A percentile compares a stretch with the other conserved stretches of the same genome.
These are phyloP conservation scores for Coniochaeta prunicola DNA, from an alignment of 2,329 filamentous ascomycete species.

Conservation along the genomic window DNA sequence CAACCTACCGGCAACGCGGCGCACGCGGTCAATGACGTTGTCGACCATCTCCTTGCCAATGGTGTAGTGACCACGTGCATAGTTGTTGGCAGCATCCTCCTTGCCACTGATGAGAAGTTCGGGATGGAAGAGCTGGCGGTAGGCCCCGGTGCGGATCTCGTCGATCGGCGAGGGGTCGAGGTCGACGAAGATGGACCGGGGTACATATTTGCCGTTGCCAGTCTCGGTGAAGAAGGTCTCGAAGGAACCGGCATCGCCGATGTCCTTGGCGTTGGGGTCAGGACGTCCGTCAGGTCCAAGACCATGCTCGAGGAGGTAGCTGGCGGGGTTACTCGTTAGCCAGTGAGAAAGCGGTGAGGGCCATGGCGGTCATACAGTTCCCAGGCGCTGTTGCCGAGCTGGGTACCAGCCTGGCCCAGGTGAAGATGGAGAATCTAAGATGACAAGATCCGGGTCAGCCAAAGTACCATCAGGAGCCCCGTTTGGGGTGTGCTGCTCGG, in stretches of 20 bases:
- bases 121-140: slow-evolving; percentile 65
- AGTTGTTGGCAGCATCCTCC: slow-evolving; percentile 74
- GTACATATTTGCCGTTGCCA: slow-evolving; percentile 63
- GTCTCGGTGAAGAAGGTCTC: slow-evolving; percentile 72
- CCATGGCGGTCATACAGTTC: slow-evolving; percentile 54
- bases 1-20: slow-evolving; percentile 57
- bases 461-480: background rate
- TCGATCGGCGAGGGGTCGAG: slow-evolving; percentile 67
- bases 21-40: slow-evolving; percentile 61
- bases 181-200: slow-evolving; percentile 65
- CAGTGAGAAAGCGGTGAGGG: slow-evolving; percentile 9
- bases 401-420: slow-evolving; percentile 62
- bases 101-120: slow-evolving; percentile 67
- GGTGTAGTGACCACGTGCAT: slow-evolving; percentile 69
- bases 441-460: slow-evolving; percentile 5
- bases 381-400: slow-evolving; percentile 70
- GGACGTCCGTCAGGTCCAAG: slow-evolving; percentile 58
- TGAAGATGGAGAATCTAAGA: slow-evolving; percentile 55
- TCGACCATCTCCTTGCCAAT: slow-evolving; percentile 73
- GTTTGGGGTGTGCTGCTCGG: background rate
- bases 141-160: slow-evolving; percentile 62
- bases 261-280: slow-evolving; percentile 52
- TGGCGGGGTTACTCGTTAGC: slow-evolving; percentile 25
- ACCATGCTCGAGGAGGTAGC: slow-evolving; percentile 67
- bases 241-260: slow-evolving; percentile 56